Evolutionary conservation across 352 stramenopile genomes (phyloP).

Genomic region (Peronospora tabacina): DNA sequence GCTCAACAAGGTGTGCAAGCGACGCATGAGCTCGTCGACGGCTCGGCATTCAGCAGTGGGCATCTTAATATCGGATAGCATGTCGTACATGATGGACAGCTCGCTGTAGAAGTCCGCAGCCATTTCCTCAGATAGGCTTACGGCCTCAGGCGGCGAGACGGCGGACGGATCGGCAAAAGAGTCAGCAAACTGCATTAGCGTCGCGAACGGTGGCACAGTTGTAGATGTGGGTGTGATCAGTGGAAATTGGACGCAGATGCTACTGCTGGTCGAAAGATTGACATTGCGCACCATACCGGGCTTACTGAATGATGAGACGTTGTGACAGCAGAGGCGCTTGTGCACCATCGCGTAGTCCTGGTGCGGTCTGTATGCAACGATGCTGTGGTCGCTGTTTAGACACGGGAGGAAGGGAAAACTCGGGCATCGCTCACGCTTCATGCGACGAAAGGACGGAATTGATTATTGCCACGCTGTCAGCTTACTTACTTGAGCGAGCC

Average conservation of each 20-base stretch:
- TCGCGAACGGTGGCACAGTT: conserved; percentile 5
- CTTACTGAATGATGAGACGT: conserved; percentile 16
- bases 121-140: conserved; percentile 48
- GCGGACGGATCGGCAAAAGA: conserved; percentile 37
- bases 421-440: conserved; percentile 45
- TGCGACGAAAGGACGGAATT: conserved; percentile 8
- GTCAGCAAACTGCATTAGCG: conserved; percentile 25
- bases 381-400: conserved; percentile 19
- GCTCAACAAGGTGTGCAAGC: conserved; percentile 28
- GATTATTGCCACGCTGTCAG: background rate
- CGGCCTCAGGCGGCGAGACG: conserved; percentile 38
- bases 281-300: conserved; percentile 1
- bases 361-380: conserved; percentile 21
- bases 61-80: conserved; percentile 55
- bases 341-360: conserved; percentile 30
- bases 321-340: conserved; percentile 36
- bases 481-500: conserved; percentile 1
- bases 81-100: conserved; percentile 54
- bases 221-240: conserved; percentile 20
- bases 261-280: conserved; percentile 3
- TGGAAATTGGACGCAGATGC: conserved; percentile 2
- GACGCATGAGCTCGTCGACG: conserved; percentile 54
- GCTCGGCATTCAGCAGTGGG: conserved; percentile 35
- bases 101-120: conserved; percentile 58
- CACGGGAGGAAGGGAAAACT: conserved; percentile 22